phyloP scores from a whole-genome alignment of 2,329 filamentous ascomycete genomes.

The Colletotrichum tropicicola region DNA sequence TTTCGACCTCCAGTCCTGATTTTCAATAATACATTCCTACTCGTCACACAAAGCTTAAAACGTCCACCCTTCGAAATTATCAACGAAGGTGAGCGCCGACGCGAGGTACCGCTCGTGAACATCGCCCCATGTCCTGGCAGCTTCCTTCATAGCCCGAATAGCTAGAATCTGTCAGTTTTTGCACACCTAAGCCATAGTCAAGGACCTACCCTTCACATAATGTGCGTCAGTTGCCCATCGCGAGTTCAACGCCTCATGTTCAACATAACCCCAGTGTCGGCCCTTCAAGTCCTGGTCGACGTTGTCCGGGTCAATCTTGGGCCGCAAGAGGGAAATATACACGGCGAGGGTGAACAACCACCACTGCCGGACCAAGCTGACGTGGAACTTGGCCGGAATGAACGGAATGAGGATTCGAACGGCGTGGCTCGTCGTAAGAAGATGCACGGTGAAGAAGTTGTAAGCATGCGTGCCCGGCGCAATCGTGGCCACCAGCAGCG shows the following conservation, averaged over 20 bases:
- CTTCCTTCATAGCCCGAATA: conserved; percentile 78
- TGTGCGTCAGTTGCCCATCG: conserved; percentile 78
- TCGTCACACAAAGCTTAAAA: conserved; percentile 37
- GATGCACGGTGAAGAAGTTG: conserved; percentile 84
- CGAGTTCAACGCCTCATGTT: conserved; percentile 75
- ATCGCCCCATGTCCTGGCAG: conserved; percentile 79
- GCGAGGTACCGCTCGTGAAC: conserved; percentile 71
- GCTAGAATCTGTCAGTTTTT: conserved; percentile 48
- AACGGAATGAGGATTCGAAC: conserved; percentile 85
- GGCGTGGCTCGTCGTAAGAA: conserved; percentile 88
- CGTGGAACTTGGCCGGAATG: conserved; percentile 77
- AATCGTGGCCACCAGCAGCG: conserved; percentile 70
- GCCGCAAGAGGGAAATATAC: conserved; percentile 80
- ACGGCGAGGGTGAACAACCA: conserved; percentile 84
- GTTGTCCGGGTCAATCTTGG: conserved; percentile 72
- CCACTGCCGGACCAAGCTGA: conserved; percentile 83
- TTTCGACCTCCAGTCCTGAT: no score
- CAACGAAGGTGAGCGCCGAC: conserved; percentile 76
- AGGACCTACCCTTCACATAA: conserved; percentile 78
- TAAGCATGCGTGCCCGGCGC: conserved; percentile 69
- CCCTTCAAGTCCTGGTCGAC: conserved; percentile 70
- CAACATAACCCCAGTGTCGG: conserved; percentile 81
- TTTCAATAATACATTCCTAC: no score
- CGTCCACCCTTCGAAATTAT: conserved; percentile 77
- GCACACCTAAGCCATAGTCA: not conserved